Percentiles rank a stretch among this genome's conserved stretches.
Conservation (phyloP, 1,139 yeast species). For the Candida mesenterica region DNA sequence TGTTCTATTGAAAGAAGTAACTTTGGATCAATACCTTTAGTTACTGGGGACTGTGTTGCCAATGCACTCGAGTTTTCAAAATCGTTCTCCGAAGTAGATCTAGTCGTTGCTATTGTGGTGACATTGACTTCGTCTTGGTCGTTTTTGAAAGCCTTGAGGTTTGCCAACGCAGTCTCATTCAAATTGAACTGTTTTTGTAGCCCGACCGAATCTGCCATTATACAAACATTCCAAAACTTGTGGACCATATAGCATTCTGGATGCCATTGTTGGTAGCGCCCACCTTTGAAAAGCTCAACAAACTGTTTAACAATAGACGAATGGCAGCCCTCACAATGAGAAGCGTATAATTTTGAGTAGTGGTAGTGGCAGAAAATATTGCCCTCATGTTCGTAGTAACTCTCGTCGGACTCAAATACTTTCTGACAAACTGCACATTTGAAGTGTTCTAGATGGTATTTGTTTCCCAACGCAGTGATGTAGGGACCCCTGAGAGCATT, state of each 20-base stretch:
- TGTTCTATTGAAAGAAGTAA: constrained; percentile 60
- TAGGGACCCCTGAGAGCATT: constrained; percentile 89
- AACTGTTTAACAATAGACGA: constrained; percentile 91
- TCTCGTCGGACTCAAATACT: constrained; percentile 89
- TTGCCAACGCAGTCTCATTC: constrained; percentile 11
- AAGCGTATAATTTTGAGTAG: constrained; percentile 80
- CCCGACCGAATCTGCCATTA: constrained; percentile 66
- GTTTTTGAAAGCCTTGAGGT: constrained; percentile 12
- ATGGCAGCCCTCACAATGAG: constrained; percentile 90
- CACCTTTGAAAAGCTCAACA: constrained; percentile 89
- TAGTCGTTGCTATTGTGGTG: background rate
- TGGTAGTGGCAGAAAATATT: constrained; percentile 89
- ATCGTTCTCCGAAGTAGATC: constrained; percentile 6
- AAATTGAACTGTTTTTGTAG: constrained; percentile 34
- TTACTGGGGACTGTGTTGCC: constrained; percentile 3
- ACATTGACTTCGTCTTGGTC: constrained; percentile 9
- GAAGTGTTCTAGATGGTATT: constrained; percentile 94
- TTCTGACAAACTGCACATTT: constrained; percentile 85
- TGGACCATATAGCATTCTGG: constrained; percentile 98
- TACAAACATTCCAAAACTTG: constrained; percentile 91
- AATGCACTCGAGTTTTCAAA: constrained; percentile 2
- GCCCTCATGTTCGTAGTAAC: constrained; percentile 85
- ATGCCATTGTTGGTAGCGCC: constrained; percentile 97
- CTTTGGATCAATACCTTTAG: constrained; percentile 41
- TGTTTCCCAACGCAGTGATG: constrained; percentile 87